Evolutionary conservation across 2,329 filamentous ascomycete species (phyloP).

Genomic region (Thermoascus crustaceus): DNA sequence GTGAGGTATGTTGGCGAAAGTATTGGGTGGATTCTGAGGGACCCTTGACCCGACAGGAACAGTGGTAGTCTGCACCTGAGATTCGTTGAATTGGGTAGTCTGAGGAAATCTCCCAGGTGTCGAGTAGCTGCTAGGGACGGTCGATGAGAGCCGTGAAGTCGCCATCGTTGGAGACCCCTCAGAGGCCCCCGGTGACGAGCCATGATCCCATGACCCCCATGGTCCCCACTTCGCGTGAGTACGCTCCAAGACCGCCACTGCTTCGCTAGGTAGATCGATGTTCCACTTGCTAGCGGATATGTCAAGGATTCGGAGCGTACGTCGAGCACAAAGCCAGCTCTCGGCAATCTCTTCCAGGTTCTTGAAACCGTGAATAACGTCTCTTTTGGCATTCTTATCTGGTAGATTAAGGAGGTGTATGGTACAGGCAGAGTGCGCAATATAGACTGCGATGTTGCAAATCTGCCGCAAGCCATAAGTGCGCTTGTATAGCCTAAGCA

Average conservation of each 20-base stretch:
- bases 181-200: conserved; percentile 23
- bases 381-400: conserved; percentile 80
- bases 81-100: conserved; percentile 2
- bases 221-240: conserved; percentile 73
- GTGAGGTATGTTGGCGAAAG: conserved; percentile 11
- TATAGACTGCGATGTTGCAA: conserved; percentile 94
- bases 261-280: conserved; percentile 78
- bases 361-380: conserved; percentile 83
- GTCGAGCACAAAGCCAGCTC: conserved; percentile 81
- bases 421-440: conserved; percentile 86
- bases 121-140: conserved; percentile 2
- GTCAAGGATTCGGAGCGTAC: conserved; percentile 76
- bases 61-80: conserved; percentile 7
- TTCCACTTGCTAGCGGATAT: conserved; percentile 84
- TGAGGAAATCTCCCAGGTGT: neutral
- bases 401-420: conserved; percentile 90
- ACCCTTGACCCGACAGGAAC: conserved; percentile 9
- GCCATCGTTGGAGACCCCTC: conserved; percentile 17
- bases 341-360: conserved; percentile 94
- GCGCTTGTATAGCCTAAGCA: conserved; percentile 91
- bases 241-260: conserved; percentile 62
- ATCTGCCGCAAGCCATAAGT: conserved; percentile 87
- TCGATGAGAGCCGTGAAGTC: conserved; percentile 9
- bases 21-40: conserved; percentile 10
- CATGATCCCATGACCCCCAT: conserved; percentile 45